Percentiles rank a stretch among this genome's conserved stretches.
phyloP scores from a whole-genome alignment of 139 green algal species.

The Chlorella sorokiniana region DNA sequence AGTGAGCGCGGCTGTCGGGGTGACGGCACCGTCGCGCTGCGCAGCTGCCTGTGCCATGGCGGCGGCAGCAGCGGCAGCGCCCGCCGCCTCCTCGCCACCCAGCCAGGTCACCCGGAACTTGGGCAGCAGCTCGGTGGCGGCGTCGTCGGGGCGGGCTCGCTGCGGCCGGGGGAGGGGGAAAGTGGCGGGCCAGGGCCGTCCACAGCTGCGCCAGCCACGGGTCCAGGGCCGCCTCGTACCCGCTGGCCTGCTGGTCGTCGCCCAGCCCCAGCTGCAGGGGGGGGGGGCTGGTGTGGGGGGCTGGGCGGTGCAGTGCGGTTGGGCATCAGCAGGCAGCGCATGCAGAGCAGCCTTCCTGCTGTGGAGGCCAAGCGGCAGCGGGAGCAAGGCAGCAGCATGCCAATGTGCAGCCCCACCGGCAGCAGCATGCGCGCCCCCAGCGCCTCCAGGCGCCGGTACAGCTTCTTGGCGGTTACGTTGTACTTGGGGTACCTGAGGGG shows the following conservation, averaged over 20 bases:
- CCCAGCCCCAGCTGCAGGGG: constrained; percentile 80
- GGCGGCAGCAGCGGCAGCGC: background rate
- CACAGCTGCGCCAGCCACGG: constrained; percentile 87
- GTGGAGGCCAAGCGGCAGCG: background rate
- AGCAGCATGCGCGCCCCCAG: constrained; percentile 67
- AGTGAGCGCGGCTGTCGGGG: background rate
- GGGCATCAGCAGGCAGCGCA: background rate
- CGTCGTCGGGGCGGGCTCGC: constrained; percentile 54
- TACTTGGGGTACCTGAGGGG: constrained; percentile 83
- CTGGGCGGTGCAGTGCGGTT: background rate
- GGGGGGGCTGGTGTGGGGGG: background rate
- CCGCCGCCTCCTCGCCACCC: background rate
- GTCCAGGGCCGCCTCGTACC: constrained; percentile 90
- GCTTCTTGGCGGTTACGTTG: constrained; percentile 92
- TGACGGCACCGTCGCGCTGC: background rate
- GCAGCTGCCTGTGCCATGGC: background rate
- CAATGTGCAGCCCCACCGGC: background rate
- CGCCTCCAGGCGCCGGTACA: constrained; percentile 79
- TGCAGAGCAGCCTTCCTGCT: background rate
- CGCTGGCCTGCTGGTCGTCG: constrained; percentile 84
- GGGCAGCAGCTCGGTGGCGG: constrained; percentile 48
- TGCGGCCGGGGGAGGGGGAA: constrained; percentile 58
- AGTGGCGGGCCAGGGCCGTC: constrained; percentile 44
- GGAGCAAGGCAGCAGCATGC: background rate
- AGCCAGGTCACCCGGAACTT: constrained; percentile 62